Evolutionary conservation across 2,329 filamentous ascomycete genomes (phyloP).

Genomic region (Claviceps cyperi): DNA sequence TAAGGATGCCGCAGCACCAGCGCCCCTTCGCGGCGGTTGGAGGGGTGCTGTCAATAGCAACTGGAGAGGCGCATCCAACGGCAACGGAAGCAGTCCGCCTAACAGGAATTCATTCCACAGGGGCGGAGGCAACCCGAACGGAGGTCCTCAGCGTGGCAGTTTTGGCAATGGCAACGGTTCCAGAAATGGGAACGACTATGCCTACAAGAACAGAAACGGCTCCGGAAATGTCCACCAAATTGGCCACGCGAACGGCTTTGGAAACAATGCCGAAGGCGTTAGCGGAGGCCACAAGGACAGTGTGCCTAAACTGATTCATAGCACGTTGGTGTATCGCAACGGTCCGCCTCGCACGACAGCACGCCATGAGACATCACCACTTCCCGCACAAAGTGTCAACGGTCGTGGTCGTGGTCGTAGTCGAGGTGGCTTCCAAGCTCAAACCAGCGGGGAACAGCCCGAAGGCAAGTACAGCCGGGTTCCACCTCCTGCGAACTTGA

Average conservation of each 20-base stretch:
- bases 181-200: background rate
- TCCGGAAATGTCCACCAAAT: too few relatives aligned
- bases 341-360: conserved; percentile 9
- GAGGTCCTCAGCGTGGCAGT: conserved; percentile 19
- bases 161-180: conserved; percentile 11
- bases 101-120: conserved; percentile 20
- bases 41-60: conserved; percentile 39
- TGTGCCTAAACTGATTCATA: conserved; percentile 32
- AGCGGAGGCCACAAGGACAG: background rate
- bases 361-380: conserved; percentile 12
- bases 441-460: conserved; percentile 8
- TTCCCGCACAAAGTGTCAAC: conserved; percentile 14
- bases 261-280: too few relatives aligned
- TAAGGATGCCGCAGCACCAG: conserved; percentile 39
- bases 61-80: conserved; percentile 11
- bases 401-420: conserved; percentile 6
- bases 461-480: conserved; percentile 35
- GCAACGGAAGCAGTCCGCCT: conserved; percentile 20
- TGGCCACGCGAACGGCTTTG: too few relatives aligned
- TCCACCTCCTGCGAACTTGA: conserved; percentile 44
- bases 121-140: conserved; percentile 25
- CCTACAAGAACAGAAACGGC: conserved; percentile 2
- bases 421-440: conserved; percentile 11
- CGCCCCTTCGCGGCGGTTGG: conserved; percentile 41
- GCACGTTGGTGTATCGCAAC: conserved; percentile 37